phyloP scores from a whole-genome alignment of 108 stramenopile genomes.

The Pseudonitzschia multiseries region DNA sequence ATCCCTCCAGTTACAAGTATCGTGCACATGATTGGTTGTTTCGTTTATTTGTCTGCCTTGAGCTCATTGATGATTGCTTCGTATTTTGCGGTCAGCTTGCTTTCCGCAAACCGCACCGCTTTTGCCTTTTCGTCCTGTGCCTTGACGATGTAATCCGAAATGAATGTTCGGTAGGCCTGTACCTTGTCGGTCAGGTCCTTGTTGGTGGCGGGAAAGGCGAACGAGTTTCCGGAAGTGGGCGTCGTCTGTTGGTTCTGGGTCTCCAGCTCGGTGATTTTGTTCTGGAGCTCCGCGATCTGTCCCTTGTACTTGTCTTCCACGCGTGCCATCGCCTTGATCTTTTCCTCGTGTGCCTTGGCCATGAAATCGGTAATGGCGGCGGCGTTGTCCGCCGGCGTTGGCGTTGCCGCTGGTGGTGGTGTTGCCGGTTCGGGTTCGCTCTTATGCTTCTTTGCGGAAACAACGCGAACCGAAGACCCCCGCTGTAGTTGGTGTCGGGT shows the following conservation, averaged over 20 bases:
- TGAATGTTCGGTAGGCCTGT: slow-evolving; percentile 50
- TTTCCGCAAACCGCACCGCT: slow-evolving; percentile 51
- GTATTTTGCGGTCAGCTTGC: slow-evolving; percentile 36
- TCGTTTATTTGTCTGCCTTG: slow-evolving; percentile 12
- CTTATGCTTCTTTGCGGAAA: not conserved
- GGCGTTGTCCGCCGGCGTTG: not conserved
- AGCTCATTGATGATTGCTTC: slow-evolving; percentile 38
- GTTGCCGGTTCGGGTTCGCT: too few relatives aligned
- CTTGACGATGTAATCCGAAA: slow-evolving; percentile 60
- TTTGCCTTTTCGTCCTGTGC: slow-evolving; percentile 56
- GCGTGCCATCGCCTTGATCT: slow-evolving; percentile 52
- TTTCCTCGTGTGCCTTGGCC: slow-evolving; percentile 75
- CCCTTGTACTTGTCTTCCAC: slow-evolving; percentile 58
- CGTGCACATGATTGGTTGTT: too few relatives aligned
- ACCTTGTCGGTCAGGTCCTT: slow-evolving; percentile 39
- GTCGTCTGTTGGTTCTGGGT: slow-evolving; percentile 12
- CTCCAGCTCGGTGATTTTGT: slow-evolving; percentile 49
- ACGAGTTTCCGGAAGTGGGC: slow-evolving; percentile 24
- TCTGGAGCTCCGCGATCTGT: slow-evolving; percentile 45
- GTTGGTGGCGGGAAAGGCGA: slow-evolving; percentile 41
- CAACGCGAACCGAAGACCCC: not conserved
- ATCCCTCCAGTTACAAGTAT: too few relatives aligned
- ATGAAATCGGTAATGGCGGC: slow-evolving; percentile 61
- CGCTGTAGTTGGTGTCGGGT: not conserved
- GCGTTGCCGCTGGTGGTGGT: not conserved